Evolutionary conservation across 1,284 basidiomycete genomes (phyloP).

Genomic region (Boletus sp.): DNA sequence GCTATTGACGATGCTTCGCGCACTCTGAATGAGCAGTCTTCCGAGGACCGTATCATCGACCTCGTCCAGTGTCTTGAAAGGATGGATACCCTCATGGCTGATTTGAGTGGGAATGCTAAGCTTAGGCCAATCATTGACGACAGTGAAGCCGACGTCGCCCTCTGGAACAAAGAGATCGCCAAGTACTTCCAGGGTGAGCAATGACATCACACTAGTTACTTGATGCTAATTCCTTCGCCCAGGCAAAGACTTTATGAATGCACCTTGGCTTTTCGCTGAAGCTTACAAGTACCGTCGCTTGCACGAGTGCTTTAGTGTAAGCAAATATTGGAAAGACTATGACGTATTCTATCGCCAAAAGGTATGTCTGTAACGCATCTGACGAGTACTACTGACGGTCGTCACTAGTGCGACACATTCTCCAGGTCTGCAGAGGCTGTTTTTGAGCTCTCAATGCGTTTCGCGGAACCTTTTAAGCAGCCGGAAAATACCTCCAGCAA

Average conservation of each 20-base stretch:
- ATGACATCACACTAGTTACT: neutral
- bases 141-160: slow-evolving; percentile 87
- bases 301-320: slow-evolving; percentile 92
- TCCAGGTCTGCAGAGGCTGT: slow-evolving; percentile 90
- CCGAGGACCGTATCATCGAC: slow-evolving; percentile 85
- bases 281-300: slow-evolving; percentile 97
- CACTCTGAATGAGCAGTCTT: slow-evolving; percentile 84
- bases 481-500: slow-evolving; percentile 51
- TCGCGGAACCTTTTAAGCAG: slow-evolving; percentile 80
- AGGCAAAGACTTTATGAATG: slow-evolving; percentile 96
- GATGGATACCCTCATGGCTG: slow-evolving; percentile 80
- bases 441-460: slow-evolving; percentile 92
- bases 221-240: slow-evolving; percentile 4
- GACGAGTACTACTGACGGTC: slow-evolving; percentile 4
- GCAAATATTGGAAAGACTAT: slow-evolving; percentile 88
- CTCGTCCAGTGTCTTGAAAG: slow-evolving; percentile 84
- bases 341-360: slow-evolving; percentile 92
- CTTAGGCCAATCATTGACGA: slow-evolving; percentile 88
- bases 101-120: slow-evolving; percentile 76
- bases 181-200: slow-evolving; percentile 83
- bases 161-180: slow-evolving; percentile 97
- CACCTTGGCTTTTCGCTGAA: slow-evolving; percentile 94
- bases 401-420: slow-evolving; percentile 85
- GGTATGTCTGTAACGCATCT: slow-evolving; percentile 35
- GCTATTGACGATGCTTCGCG: slow-evolving; percentile 90